These are phyloP conservation scores for Chrysophaeum taylorii DNA, from an alignment of 352 stramenopile species.

Conservation along the genomic window DNA sequence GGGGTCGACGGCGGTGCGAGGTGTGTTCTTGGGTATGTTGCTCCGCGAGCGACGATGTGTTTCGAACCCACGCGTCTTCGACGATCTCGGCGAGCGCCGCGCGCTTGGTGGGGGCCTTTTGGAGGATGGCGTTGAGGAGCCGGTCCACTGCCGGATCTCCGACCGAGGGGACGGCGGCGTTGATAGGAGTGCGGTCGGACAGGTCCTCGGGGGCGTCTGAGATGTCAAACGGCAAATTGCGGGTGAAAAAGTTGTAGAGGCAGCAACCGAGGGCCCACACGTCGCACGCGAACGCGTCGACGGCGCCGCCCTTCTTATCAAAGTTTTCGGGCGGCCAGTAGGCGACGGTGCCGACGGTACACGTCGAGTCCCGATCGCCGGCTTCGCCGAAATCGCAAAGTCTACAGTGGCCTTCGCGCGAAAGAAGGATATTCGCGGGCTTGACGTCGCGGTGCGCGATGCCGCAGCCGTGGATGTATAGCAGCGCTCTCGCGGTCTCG, in stretches of 20 bases:
- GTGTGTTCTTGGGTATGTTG: no score
- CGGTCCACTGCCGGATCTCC: background rate
- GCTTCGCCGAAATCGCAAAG: no score
- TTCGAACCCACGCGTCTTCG: background rate
- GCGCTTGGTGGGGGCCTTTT: background rate
- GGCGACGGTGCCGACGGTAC: background rate
- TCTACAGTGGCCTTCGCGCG: no score
- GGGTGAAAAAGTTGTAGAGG: background rate
- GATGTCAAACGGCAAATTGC: background rate
- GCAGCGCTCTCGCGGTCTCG: no score
- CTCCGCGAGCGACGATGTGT: no score
- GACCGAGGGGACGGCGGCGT: background rate
- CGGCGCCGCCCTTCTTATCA: no score
- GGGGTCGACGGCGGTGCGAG: no score
- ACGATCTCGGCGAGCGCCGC: background rate
- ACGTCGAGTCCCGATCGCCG: no score
- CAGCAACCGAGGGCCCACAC: background rate
- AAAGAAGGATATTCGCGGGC: no score
- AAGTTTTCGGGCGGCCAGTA: constrained; percentile 2
- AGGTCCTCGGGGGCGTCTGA: background rate
- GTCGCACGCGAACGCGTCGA: constrained; percentile 5
- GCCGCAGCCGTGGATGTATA: no score
- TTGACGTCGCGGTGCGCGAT: no score
- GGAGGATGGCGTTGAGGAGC: background rate
- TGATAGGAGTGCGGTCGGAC: background rate